Conservation (phyloP, 345 rosid genomes). For the Bruguiera gymnorhiza region DNA sequence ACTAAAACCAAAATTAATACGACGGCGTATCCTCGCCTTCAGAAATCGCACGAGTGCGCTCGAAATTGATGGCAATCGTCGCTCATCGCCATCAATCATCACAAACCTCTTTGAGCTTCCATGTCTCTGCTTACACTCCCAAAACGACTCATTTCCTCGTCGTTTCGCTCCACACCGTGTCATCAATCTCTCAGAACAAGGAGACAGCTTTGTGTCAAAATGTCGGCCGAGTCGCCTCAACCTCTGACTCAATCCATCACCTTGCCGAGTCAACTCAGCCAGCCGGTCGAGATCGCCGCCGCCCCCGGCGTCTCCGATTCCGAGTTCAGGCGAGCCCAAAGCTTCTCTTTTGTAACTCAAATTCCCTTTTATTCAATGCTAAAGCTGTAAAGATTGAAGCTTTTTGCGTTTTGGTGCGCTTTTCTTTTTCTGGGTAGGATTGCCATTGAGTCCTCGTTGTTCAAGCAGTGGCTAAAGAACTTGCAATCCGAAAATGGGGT, state of each 20-base stretch:
- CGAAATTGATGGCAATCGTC: no score
- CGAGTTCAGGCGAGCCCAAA: conserved; percentile 54
- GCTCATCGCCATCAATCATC: no score
- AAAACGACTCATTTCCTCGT: conserved; percentile 10
- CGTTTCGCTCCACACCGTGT: conserved; percentile 13
- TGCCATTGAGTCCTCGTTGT: conserved; percentile 72
- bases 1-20: no score
- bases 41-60: no score
- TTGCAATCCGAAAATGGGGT: conserved; percentile 74
- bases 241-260: conserved; percentile 44
- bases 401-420: neutral
- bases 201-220: conserved; percentile 25
- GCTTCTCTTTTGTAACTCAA: neutral
- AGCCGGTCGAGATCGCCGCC: conserved; percentile 57
- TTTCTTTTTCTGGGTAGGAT: conserved; percentile 30
- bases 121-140: conserved; percentile 25
- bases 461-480: conserved; percentile 75
- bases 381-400: neutral
- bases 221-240: conserved; percentile 33
- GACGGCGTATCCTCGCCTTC: no score
- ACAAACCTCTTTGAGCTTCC: neutral
- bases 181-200: conserved; percentile 15
- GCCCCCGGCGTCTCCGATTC: conserved; percentile 61
- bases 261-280: conserved; percentile 49
- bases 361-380: neutral